phyloP scores from a whole-genome alignment of 768 basidiomycete genomes.

The Daedaleopsis nitida region DNA sequence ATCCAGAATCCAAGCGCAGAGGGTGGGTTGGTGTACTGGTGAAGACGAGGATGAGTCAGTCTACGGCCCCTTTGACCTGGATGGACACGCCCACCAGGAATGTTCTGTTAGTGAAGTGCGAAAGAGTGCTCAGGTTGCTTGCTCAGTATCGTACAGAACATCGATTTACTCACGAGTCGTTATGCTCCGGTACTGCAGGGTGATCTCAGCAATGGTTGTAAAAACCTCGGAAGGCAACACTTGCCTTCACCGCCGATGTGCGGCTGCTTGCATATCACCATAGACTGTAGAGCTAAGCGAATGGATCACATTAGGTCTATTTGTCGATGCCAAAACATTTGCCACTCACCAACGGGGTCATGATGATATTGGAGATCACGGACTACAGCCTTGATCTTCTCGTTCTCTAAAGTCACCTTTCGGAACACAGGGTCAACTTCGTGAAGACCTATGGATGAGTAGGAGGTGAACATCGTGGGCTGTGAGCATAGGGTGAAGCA shows the following conservation, averaged over 20 bases:
- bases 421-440: conserved; percentile 83
- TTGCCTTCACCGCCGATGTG: conserved; percentile 90
- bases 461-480: not conserved
- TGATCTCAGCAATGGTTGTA: conserved; percentile 4
- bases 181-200: conserved; percentile 79
- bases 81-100: not conserved
- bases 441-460: conserved; percentile 64
- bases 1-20: conserved; percentile 97
- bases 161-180: conserved; percentile 74
- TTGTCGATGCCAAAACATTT: no score
- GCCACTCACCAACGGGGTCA: conserved; percentile 73
- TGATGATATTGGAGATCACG: conserved; percentile 80
- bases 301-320: not conserved
- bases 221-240: no score
- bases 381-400: conserved; percentile 66
- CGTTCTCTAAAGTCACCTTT: conserved; percentile 78
- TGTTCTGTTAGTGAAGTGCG: not conserved
- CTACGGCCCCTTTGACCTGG: not conserved
- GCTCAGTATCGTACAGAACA: not conserved
- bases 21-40: conserved; percentile 88
- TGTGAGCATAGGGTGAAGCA: not conserved
- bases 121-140: no score
- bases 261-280: conserved; percentile 96
- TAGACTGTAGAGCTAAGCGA: conserved; percentile 76
- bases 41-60: not conserved